Evolutionary conservation across 2,329 filamentous ascomycete species (phyloP), one percentile per base, ranked within the genome.

Genomic region (Fusarium xylarioides): DNA sequence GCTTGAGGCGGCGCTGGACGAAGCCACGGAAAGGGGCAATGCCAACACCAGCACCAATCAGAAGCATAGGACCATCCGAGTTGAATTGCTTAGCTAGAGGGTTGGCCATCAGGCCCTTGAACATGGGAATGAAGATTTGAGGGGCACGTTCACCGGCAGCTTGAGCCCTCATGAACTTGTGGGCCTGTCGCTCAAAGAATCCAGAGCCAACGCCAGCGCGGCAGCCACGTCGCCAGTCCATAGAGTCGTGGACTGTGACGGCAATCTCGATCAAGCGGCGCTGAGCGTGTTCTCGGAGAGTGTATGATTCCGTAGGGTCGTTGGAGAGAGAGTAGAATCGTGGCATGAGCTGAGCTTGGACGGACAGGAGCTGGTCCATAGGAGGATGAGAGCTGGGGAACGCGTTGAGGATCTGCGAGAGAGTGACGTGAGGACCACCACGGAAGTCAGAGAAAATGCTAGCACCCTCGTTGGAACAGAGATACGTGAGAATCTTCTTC

Each of bases 251-350:
- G 68, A 99, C 91, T 12, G 95, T 97, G 64, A 99, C 96, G n/a
- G 96, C 96, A 78, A 98, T 93, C 84, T 98, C 96, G 77, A 99
- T 91, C 67, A 98, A 85, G 35, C 95, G 93, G 73, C 93, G 92
- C 74, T 89, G 88, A 72, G 92, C 89, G 43, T 90, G 89, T 71
- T 92, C 92, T 70, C 90, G 89, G 28, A 91, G 88, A 70, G 89
- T 88, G 69, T 89, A 93, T 12, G 87, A 88, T 75, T 97, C 91
- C 73, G 96, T 93, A 0, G 96, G 96, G 79, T 99, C 96, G 81
- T 97, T 98, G 60, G 95, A 98, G 19, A 99, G 90, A 8, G 95
- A 98, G 85, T 99, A 99, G 86, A 99, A 99, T 68, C 96, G 93
- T 6, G 96, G 96, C 95, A 98, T 98, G 57, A 98, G 88, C 54